Conservation (phyloP, 2,329 filamentous ascomycete species). For the Cylindrodendrum hubeiense region DNA sequence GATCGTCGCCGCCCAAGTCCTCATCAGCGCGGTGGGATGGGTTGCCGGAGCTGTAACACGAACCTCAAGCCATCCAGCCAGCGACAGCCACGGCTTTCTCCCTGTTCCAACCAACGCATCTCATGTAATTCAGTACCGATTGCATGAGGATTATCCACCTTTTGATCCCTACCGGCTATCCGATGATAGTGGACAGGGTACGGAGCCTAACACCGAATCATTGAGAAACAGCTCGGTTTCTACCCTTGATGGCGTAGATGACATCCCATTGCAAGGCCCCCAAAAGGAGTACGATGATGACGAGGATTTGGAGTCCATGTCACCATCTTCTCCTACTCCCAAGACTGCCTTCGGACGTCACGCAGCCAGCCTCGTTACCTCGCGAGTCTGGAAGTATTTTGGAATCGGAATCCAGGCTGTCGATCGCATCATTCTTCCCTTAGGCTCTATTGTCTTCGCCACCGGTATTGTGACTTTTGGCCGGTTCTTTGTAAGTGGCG, state of each 20-base stretch:
- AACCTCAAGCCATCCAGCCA: neutral
- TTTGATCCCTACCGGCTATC: slow-evolving; percentile 68
- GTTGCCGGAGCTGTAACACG: slow-evolving; percentile 55
- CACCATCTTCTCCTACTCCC: slow-evolving; percentile 48
- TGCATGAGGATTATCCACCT: slow-evolving; percentile 62
- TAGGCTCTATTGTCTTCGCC: slow-evolving; percentile 80
- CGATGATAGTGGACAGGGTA: slow-evolving; percentile 80
- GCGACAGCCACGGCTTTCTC: slow-evolving; percentile 64
- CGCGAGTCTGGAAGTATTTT: slow-evolving; percentile 68
- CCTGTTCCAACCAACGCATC: slow-evolving; percentile 66
- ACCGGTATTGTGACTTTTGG: slow-evolving; percentile 83
- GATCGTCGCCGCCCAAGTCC: slow-evolving; percentile 76
- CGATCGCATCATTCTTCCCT: slow-evolving; percentile 81
- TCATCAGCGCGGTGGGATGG: slow-evolving; percentile 74
- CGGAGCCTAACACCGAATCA: slow-evolving; percentile 76
- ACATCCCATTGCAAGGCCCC: slow-evolving; percentile 51
- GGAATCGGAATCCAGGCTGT: slow-evolving; percentile 73
- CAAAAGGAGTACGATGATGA: slow-evolving; percentile 64
- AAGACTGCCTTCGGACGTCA: slow-evolving; percentile 65
- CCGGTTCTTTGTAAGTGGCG: slow-evolving; percentile 81
- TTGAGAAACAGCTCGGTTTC: slow-evolving; percentile 75
- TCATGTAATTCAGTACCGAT: slow-evolving; percentile 8
- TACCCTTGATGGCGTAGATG: slow-evolving; percentile 60
- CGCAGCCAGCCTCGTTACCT: slow-evolving; percentile 67
- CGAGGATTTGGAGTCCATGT: slow-evolving; percentile 51